These are phyloP conservation scores for Basidiobolus meristosporus DNA, from an alignment of 371 early-diverging fungal species.

Conservation along the genomic window DNA sequence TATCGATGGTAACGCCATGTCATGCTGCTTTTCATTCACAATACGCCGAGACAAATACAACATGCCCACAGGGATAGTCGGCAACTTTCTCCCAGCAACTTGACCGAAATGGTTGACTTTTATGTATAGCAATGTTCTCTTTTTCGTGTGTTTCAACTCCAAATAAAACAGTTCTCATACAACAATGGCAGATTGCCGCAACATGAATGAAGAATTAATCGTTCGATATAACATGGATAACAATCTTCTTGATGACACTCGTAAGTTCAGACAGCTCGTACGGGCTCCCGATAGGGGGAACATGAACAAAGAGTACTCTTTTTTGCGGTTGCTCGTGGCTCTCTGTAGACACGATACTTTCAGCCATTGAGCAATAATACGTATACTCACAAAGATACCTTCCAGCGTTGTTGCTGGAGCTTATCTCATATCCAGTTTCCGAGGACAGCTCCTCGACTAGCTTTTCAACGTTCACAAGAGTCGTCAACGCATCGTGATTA, in stretches of 20 bases:
- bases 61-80: slow-evolving; percentile 62
- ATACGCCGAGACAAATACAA: slow-evolving; percentile 80
- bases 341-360: no score
- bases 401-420: neutral
- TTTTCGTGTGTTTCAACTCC: neutral
- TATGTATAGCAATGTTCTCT: neutral
- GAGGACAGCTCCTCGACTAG: neutral
- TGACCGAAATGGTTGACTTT: neutral
- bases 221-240: no score
- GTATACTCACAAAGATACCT: neutral
- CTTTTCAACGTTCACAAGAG: neutral
- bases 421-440: neutral
- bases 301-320: no score
- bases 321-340: no score
- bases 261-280: no score
- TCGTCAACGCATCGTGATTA: neutral
- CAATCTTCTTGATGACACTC: no score
- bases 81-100: slow-evolving; percentile 52
- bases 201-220: no score
- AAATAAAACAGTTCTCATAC: no score
- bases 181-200: no score
- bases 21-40: slow-evolving; percentile 83
- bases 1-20: slow-evolving; percentile 29
- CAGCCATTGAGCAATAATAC: neutral
- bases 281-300: no score